Evolutionary conservation across 1,284 basidiomycete genomes (phyloP).

Genomic region (Mycena citricolor): DNA sequence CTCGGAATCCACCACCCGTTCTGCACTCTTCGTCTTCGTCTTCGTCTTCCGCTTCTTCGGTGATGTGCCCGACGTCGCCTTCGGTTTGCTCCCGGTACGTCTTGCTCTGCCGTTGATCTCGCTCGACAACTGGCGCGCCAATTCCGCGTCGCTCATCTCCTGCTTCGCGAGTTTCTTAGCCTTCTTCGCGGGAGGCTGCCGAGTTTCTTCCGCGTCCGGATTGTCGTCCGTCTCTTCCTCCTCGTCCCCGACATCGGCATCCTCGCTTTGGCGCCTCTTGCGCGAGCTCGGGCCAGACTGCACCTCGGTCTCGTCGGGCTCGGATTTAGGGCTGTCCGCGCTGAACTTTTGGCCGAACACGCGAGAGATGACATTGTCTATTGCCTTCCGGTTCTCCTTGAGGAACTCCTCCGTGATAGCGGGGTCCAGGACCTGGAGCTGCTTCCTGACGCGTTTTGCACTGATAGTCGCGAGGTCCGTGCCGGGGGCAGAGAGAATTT

Average conservation of each 20-base stretch:
- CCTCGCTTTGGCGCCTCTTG: constrained; percentile 40
- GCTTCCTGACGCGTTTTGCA: constrained; percentile 74
- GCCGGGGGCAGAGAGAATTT: constrained; percentile 67
- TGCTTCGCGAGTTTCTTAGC: constrained; percentile 36
- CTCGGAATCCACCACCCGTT: constrained; percentile 19
- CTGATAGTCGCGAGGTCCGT: constrained; percentile 73
- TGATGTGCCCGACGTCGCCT: constrained; percentile 47
- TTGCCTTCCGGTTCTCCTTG: constrained; percentile 55
- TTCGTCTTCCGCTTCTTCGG: constrained; percentile 40
- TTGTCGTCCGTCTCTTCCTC: constrained; percentile 31
- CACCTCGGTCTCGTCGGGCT: constrained; percentile 31
- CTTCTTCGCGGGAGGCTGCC: constrained; percentile 40
- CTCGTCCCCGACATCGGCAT: constrained; percentile 34
- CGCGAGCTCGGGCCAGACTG: constrained; percentile 29
- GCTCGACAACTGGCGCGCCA: constrained; percentile 67
- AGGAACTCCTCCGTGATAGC: constrained; percentile 54
- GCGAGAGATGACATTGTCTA: constrained; percentile 58
- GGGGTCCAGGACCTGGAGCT: constrained; percentile 52
- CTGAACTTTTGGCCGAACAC: constrained; percentile 63
- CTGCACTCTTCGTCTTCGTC: constrained; percentile 33
- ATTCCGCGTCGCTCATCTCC: constrained; percentile 60
- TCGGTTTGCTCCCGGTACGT: constrained; percentile 40
- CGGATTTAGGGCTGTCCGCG: constrained; percentile 35
- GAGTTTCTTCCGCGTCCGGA: too few relatives aligned
- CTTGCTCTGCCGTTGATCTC: constrained; percentile 70